These are phyloP conservation scores for Pestalotiopsis sp. DNA, from an alignment of 2,329 filamentous ascomycete species.

Conservation along the genomic window DNA sequence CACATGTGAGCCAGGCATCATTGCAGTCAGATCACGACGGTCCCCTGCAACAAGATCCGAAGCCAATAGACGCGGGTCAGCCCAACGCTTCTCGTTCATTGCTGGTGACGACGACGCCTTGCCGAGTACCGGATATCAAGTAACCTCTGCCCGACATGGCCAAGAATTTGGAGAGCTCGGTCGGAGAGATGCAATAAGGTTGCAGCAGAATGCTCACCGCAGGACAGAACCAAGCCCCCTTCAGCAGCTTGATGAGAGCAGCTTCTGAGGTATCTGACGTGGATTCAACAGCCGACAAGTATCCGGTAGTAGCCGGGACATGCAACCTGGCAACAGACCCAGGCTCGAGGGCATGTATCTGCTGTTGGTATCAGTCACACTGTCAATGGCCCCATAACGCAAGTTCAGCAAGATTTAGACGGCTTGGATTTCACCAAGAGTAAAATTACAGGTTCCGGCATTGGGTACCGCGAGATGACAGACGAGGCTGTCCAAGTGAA, in stretches of 20 bases:
- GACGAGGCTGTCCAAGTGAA: background rate
- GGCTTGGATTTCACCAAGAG: too few relatives aligned
- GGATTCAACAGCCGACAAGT: too few relatives aligned
- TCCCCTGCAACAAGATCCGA: background rate
- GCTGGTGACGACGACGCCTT: slow-evolving; percentile 6
- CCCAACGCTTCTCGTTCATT: slow-evolving; percentile 10
- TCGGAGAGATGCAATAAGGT: background rate
- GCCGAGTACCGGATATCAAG: background rate
- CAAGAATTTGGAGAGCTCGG: background rate
- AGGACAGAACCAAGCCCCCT: background rate
- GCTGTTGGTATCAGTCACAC: too few relatives aligned
- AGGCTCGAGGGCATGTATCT: too few relatives aligned
- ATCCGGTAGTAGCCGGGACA: too few relatives aligned
- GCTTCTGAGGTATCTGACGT: background rate
- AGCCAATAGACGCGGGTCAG: background rate
- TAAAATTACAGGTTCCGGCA: background rate
- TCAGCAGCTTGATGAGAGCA: background rate
- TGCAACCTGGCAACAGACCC: too few relatives aligned
- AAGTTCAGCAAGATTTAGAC: too few relatives aligned
- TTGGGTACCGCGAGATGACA: background rate
- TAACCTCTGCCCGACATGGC: background rate
- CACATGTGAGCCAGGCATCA: background rate
- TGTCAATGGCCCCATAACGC: too few relatives aligned
- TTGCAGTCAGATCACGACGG: background rate
- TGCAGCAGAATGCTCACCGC: background rate